A percentile compares a stretch with the other conserved stretches of the same genome.
These are phyloP conservation scores for Chrysanthemum makinoi DNA, from an alignment of 129 eudicot genomes.

Conservation along the genomic window DNA sequence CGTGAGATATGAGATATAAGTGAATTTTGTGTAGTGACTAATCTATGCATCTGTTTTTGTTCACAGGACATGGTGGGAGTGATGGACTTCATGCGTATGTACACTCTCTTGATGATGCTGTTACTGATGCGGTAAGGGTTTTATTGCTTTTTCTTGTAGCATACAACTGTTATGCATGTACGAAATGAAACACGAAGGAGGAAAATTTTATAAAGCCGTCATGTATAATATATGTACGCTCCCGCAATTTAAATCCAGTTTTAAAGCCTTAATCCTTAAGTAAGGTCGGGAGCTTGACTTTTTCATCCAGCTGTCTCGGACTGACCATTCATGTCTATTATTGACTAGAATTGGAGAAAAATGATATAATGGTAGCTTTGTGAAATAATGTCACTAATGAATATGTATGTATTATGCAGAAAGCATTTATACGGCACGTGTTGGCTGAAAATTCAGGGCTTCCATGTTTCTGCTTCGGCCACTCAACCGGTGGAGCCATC, in stretches of 20 bases:
- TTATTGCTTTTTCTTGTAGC: background rate
- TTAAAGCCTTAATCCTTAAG: background rate
- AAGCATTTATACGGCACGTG: conserved; percentile 58
- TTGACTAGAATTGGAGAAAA: background rate
- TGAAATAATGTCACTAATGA: background rate
- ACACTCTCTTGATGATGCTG: conserved; percentile 81
- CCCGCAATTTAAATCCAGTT: background rate
- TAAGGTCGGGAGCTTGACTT: background rate
- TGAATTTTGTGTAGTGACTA: conserved; percentile 7
- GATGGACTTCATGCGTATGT: conserved; percentile 95
- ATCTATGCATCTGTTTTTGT: background rate
- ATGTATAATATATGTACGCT: background rate
- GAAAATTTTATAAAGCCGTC: background rate
- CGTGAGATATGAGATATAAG: background rate
- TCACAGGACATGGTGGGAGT: conserved; percentile 93
- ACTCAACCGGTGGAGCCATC: conserved; percentile 95
- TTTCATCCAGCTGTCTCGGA: background rate
- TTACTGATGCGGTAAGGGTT: conserved; percentile 55
- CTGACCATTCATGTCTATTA: background rate
- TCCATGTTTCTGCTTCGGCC: conserved; percentile 94
- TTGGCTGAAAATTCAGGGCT: conserved; percentile 69
- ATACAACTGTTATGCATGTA: background rate
- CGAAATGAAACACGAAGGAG: background rate
- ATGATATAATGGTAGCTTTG: background rate
- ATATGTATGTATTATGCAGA: conserved; percentile 35